Evolutionary conservation across 306 rosid genomes (phyloP).

Genomic region (Inga oerstediana): DNA sequence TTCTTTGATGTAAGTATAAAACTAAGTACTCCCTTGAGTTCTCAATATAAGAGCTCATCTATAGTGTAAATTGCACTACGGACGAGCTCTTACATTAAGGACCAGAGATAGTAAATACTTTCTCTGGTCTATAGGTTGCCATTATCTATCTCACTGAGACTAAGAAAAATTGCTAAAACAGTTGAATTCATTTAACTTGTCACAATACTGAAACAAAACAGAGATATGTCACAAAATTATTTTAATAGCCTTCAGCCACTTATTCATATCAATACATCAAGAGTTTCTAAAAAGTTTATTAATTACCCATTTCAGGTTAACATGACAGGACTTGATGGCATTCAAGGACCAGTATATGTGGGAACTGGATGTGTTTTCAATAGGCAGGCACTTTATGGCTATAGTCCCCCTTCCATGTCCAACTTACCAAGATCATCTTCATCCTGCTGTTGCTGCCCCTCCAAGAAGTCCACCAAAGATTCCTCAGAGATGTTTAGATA

Average conservation of each 20-base stretch:
- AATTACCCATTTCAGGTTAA: conserved; percentile 71
- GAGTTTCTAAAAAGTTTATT: conserved; percentile 24
- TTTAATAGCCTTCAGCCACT: background rate
- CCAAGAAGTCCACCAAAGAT: conserved; percentile 68
- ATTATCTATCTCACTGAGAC: background rate
- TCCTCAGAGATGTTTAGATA: conserved; percentile 58
- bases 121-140: background rate
- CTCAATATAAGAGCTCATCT: no score
- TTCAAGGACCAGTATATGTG: conserved; percentile 97
- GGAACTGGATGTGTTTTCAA: conserved; percentile 96
- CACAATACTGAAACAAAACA: conserved; percentile 16
- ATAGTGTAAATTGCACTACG: no score
- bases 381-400: conserved; percentile 98
- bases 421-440: conserved; percentile 60
- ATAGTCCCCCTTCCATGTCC: conserved; percentile 81
- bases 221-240: background rate
- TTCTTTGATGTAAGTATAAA: conserved; percentile 92
- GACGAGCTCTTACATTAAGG: no score
- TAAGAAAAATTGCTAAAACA: background rate
- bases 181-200: background rate
- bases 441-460: conserved; percentile 82
- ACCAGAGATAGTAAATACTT: background rate
- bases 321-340: conserved; percentile 98
- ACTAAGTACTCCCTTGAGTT: background rate
- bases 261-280: background rate